Percentiles rank a stretch among this genome's conserved stretches.
Evolutionary conservation across 1,284 basidiomycete genomes (phyloP).

Genomic region (Singerocomus inundabilis): DNA sequence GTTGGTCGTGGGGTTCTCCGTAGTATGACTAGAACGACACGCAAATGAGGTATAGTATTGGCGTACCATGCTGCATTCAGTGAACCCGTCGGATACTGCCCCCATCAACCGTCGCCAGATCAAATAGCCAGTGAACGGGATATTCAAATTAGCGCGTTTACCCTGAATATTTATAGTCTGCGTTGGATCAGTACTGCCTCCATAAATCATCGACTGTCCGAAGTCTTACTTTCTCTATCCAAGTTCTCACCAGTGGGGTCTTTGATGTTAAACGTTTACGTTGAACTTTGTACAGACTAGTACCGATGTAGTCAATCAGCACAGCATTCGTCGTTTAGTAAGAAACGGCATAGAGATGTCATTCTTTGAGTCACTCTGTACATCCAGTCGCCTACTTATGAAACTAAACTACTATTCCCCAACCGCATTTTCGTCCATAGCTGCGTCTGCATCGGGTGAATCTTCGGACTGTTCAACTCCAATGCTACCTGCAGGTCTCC

Average conservation of each 20-base stretch:
- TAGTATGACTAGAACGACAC: background rate
- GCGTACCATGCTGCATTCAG: background rate
- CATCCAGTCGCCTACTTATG: background rate
- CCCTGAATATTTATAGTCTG: too few species aligned
- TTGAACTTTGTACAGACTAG: too few species aligned
- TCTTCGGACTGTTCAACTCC: conserved; percentile 73
- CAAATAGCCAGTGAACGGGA: too few species aligned
- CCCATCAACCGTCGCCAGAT: background rate
- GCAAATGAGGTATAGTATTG: background rate
- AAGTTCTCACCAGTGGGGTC: too few species aligned
- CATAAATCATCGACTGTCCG: too few species aligned
- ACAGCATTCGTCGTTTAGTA: background rate
- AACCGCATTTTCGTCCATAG: conserved; percentile 31
- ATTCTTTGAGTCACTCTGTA: background rate
- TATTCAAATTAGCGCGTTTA: too few species aligned
- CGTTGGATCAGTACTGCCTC: too few species aligned
- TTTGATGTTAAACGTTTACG: too few species aligned
- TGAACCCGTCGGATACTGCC: background rate
- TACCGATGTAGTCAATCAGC: too few species aligned
- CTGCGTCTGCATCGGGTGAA: conserved; percentile 37
- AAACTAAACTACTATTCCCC: conserved; percentile 19
- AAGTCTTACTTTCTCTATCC: too few species aligned
- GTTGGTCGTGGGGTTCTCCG: background rate
- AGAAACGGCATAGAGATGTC: background rate
- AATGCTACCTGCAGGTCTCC: conserved; percentile 75